Percentiles rank a stretch among this genome's conserved stretches.
phyloP scores from a whole-genome alignment of 1,284 basidiomycete genomes.

The Boletus calvinii region DNA sequence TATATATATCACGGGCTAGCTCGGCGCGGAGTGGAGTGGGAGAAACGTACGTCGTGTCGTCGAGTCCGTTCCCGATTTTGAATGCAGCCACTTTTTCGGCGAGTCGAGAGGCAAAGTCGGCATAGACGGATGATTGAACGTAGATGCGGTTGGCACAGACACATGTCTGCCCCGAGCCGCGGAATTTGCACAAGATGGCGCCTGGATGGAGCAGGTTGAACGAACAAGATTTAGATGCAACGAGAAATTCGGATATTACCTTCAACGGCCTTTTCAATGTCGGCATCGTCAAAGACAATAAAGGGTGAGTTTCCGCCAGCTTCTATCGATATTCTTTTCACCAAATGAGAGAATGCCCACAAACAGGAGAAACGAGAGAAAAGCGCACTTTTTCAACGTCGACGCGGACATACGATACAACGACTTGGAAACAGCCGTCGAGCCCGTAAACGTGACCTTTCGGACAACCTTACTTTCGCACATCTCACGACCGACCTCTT shows the following conservation, averaged over 20 bases:
- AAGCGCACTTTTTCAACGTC: constrained; percentile 84
- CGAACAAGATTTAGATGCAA: background rate
- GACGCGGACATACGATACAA: constrained; percentile 81
- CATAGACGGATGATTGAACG: constrained; percentile 83
- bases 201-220: constrained; percentile 40
- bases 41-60: constrained; percentile 65
- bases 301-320: constrained; percentile 91
- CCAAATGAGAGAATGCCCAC: constrained; percentile 3
- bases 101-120: constrained; percentile 82
- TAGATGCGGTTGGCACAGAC: constrained; percentile 85
- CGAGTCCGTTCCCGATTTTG: constrained; percentile 89
- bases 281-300: constrained; percentile 96
- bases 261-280: constrained; percentile 91
- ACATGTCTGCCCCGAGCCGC: constrained; percentile 89
- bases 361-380: constrained; percentile 1
- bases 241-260: constrained; percentile 37
- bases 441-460: constrained; percentile 95
- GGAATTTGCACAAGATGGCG: constrained; percentile 89
- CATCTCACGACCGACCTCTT: constrained; percentile 80
- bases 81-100: constrained; percentile 85
- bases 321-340: constrained; percentile 73
- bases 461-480: constrained; percentile 73
- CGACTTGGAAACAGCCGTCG: constrained; percentile 88
- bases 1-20: background rate
- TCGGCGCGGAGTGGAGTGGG: background rate